phyloP scores from a whole-genome alignment of 352 stramenopile species.

The Globisporangium lucens region DNA sequence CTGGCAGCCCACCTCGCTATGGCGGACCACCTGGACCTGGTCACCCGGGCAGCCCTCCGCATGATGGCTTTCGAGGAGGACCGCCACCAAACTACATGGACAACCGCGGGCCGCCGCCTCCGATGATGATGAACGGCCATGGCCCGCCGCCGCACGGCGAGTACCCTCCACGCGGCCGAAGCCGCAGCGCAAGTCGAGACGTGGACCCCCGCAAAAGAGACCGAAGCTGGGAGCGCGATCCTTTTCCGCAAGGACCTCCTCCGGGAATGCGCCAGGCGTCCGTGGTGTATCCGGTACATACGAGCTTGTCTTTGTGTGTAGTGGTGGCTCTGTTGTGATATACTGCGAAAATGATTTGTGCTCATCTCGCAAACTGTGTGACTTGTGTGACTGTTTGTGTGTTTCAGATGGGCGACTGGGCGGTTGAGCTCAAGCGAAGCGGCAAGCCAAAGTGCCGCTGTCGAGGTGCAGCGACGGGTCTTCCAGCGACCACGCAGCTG shows the following conservation, averaged over 20 bases:
- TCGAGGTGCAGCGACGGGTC: constrained; percentile 27
- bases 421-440: constrained; percentile 52
- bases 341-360: background rate
- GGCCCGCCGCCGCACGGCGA: constrained; percentile 1
- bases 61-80: constrained; percentile 24
- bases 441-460: constrained; percentile 49
- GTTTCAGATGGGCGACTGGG: constrained; percentile 29
- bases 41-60: constrained; percentile 19
- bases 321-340: too few species aligned
- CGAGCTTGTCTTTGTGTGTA: background rate
- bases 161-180: constrained; percentile 26
- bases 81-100: constrained; percentile 25
- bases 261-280: constrained; percentile 7
- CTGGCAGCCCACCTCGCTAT: constrained; percentile 2
- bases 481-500: constrained; percentile 20
- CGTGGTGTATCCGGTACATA: constrained; percentile 19
- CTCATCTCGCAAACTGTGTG: background rate
- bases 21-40: background rate
- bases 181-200: constrained; percentile 25
- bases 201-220: constrained; percentile 14
- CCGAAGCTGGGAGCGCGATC: constrained; percentile 19
- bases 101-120: constrained; percentile 26
- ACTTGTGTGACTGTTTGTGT: constrained; percentile 14
- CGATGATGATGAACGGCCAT: constrained; percentile 29
- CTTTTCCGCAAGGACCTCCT: background rate